Base-by-base conservation (phyloP, 1,284 basidiomycete species). In the Moniliella sp. region DNA sequence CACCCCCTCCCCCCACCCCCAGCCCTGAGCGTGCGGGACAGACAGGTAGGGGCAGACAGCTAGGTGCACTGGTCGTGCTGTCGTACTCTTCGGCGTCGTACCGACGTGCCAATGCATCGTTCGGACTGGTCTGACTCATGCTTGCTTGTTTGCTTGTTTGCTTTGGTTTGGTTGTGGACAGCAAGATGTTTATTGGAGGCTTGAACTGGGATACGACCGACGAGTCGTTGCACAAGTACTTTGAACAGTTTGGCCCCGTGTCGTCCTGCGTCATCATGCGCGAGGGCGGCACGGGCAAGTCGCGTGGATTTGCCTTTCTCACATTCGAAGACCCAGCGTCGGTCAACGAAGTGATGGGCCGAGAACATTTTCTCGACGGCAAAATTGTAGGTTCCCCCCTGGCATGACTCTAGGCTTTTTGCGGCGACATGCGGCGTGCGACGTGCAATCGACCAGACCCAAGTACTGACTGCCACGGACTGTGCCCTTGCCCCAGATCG, bases 151-250 rank as follows among this genome's bases (percentile, higher is more conserved):
- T 28, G n/a, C 19, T 18, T 12, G 15, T 16, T 12, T 5, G 27
- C 33, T 30, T 11, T 23, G 18, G 15, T 14, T 15, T n/a, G 23
- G 23, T 31, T n/a, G n/a, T n/a, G 34, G 18, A 63, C 70, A 88
- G 84, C 64, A 93, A 93, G 69, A 91, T 86, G 82, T 91, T 91
- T 61, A 79, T 91, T 53, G 83, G 83, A 45, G 83, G 84, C 44
- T 68, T 91, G 37, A 86, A 88, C 66, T 91, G 84, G 83, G 83
- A 91, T 62, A 91, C 83, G 45, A 83, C 78, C 54, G 84, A 91
- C 67, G 83, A 86, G 40, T 69, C 71, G 33, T 71, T 91, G 40
- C 69, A 73, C 54, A 71, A 71, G 37, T 88, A 88, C 66, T 86
- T 91, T 63, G 63, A 71, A 35, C 76, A 84, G 61, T 91, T 80